phyloP scores from a whole-genome alignment of 805 yeast species.

The Schizosaccharomyces osmophilus region DNA sequence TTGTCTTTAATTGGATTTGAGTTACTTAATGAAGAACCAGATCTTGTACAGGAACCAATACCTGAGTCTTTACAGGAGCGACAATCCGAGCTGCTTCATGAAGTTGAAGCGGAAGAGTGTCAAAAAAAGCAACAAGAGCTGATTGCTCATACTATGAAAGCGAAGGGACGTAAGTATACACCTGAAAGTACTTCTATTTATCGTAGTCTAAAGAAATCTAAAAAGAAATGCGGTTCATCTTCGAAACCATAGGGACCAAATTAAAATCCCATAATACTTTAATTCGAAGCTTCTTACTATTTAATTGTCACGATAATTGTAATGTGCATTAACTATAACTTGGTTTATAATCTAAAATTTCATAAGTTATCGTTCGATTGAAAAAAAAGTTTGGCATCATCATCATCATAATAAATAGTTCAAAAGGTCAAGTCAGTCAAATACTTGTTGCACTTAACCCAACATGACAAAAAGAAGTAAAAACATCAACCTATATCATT shows the following conservation, averaged over 20 bases:
- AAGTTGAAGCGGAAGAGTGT: conserved; percentile 28
- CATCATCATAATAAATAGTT: no score
- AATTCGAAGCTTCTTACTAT: no score
- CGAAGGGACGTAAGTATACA: neutral
- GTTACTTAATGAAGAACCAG: conserved; percentile 22
- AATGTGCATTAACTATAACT: no score
- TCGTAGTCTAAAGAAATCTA: neutral
- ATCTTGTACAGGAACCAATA: conserved; percentile 48
- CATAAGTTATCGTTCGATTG: no score
- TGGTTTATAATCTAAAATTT: no score
- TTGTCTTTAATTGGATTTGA: conserved; percentile 49
- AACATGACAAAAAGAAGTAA: no score
- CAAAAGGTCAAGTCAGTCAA: no score
- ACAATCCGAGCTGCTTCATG: conserved; percentile 56
- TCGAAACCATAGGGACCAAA: neutral
- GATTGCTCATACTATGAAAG: neutral
- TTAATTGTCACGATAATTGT: no score
- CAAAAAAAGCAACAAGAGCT: neutral
- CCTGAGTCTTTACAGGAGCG: conserved; percentile 56
- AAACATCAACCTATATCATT: neutral
- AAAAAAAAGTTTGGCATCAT: no score
- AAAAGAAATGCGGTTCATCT: neutral
- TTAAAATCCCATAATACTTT: neutral
- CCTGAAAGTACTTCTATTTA: neutral
- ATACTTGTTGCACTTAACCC: no score